Conservation (phyloP, 2,329 filamentous ascomycete species). For the Sporothrix brunneoviolacea region DNA sequence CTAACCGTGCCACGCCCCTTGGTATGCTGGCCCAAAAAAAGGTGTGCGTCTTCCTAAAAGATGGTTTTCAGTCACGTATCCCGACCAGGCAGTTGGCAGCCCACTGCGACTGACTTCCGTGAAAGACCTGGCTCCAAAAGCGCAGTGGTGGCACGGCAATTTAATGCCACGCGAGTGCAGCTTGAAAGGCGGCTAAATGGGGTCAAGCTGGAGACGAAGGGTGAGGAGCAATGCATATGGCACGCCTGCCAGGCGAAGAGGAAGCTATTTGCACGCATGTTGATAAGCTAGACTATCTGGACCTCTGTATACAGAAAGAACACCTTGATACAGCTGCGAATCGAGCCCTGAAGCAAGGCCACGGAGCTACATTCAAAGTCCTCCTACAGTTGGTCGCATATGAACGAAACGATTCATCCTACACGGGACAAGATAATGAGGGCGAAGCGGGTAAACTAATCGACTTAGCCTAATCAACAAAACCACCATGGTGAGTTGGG, state of each 20-base stretch:
- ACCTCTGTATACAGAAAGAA: too few relatives aligned
- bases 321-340: too few relatives aligned
- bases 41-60: background rate
- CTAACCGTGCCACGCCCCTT: background rate
- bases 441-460: background rate
- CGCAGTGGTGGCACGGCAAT: background rate
- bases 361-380: too few relatives aligned
- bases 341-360: too few relatives aligned
- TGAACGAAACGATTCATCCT: conserved; percentile 2
- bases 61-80: background rate
- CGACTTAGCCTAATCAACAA: background rate
- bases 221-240: too few relatives aligned
- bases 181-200: too few relatives aligned
- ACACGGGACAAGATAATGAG: conserved; percentile 2
- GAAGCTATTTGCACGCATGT: too few relatives aligned
- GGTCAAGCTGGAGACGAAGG: too few relatives aligned
- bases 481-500: background rate
- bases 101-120: background rate
- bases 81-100: background rate
- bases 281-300: too few relatives aligned
- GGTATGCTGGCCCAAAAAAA: background rate
- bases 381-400: conserved; percentile 1
- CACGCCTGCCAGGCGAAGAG: too few relatives aligned
- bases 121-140: background rate
- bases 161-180: background rate